Base-by-base conservation (phyloP, 1,284 basidiomycete species). In the Cystobasidium pallidum region DNA sequence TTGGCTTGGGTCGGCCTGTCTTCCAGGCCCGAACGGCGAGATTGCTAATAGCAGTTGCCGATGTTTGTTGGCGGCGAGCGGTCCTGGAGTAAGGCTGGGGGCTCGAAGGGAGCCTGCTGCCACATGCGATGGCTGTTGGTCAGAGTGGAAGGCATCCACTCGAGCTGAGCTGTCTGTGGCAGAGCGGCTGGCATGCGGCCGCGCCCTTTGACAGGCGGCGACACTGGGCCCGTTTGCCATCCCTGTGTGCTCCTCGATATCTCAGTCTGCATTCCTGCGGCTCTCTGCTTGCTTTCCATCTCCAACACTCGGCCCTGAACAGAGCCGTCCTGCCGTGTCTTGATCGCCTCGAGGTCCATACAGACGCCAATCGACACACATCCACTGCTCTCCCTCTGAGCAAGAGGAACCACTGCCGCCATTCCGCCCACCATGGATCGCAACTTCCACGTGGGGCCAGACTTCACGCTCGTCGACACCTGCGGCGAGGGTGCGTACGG, bases 401-500 rank as follows among this genome's bases (percentile, higher is more conserved):
- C 15, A 36, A 57, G 54, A 57, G 54, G 54, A 57, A 24, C 13
- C 41, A 10, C 47, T n/a, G 17, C 26, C 28, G 34, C 66, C 36
- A 61, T 43, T 34, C 36, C 62, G 34, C 47, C 45, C n/a, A 72
- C 54, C 36, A 76, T 76, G 75, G 77, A 78, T 43, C 72, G 77
- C 54, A 75, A 75, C 54, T 79, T 79, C 70, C 64, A 76, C 17
- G 76, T 78, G 36, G 78, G 78, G 0, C 8, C 41, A 0, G 75
- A 76, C 64, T 78, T 78, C 72, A 75, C 75, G 43, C 73, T 78
- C 76, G 66, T 92, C 76, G 91, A 94, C 83, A 91, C 94, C 75
- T 90, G 95, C 66, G 93, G 93, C 65, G 91, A 92, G 80, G 91
- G 91, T 54, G 90, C 90, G 8, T 83, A 83, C 75, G 82, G 91